Conservation (phyloP, 2,329 filamentous ascomycete genomes). For the Gaeumannomyces sp. region DNA sequence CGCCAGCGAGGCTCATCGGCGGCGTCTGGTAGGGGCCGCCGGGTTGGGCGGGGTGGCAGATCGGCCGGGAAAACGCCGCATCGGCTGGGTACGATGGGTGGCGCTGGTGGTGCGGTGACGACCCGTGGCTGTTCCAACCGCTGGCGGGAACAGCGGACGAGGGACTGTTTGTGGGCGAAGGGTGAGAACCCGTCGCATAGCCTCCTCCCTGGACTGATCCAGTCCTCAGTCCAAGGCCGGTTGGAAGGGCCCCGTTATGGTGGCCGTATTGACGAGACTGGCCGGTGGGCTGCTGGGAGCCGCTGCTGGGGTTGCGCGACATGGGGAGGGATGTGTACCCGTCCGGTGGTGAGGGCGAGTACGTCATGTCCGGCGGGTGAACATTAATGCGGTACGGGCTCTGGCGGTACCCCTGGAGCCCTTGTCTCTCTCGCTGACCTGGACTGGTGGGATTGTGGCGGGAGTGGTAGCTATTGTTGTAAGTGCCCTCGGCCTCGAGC, state of each 20-base stretch:
- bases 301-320: constrained; percentile 38
- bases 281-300: constrained; percentile 21
- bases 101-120: not conserved
- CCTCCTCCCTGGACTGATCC: not conserved
- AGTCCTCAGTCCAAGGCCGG: not conserved
- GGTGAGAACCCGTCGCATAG: too few species aligned
- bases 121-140: not conserved
- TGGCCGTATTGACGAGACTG: not conserved
- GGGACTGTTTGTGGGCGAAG: not conserved
- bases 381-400: constrained; percentile 16
- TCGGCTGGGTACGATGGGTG: not conserved
- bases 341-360: constrained; percentile 15
- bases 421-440: not conserved
- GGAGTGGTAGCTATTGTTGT: not conserved
- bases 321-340: constrained; percentile 46
- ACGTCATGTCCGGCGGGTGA: constrained; percentile 21
- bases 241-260: not conserved
- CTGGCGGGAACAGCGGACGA: not conserved
- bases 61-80: not conserved
- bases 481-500: not conserved
- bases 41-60: not conserved
- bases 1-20: constrained; percentile 10
- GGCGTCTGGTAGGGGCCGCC: constrained; percentile 5
- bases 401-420: constrained; percentile 9
- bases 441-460: not conserved